Conservation (phyloP, 441 rosid genomes). For the Capsella rubella region DNA sequence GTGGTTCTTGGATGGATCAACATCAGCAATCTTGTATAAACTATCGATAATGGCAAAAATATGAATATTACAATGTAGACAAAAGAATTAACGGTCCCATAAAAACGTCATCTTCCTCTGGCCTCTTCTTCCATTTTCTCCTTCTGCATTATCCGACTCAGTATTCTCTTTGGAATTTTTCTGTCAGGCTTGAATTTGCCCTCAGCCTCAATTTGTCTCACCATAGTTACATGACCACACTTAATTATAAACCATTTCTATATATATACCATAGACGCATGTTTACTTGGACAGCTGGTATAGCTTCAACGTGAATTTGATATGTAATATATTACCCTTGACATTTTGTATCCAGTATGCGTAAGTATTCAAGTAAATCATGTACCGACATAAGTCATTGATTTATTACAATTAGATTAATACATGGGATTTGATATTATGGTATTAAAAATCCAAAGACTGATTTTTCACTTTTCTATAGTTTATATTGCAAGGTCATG, state of each 20-base stretch:
- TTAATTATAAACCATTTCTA: neutral
- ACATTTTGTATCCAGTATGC: neutral
- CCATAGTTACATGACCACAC: slow-evolving; percentile 38
- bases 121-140: slow-evolving; percentile 19
- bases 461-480: too few relatives aligned
- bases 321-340: neutral
- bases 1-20: slow-evolving; percentile 41
- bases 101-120: slow-evolving; percentile 39
- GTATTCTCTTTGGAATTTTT: slow-evolving; percentile 39
- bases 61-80: slow-evolving; percentile 40
- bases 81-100: slow-evolving; percentile 30
- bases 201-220: slow-evolving; percentile 31
- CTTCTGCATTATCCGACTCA: slow-evolving; percentile 34
- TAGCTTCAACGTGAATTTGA: neutral
- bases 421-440: too few relatives aligned
- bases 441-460: too few relatives aligned
- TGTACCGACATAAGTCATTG: neutral
- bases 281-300: slow-evolving; percentile 6
- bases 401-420: neutral
- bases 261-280: slow-evolving; percentile 20
- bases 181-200: slow-evolving; percentile 41
- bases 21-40: slow-evolving; percentile 34
- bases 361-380: neutral
- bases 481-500: too few relatives aligned
- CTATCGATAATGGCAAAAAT: slow-evolving; percentile 37